phyloP scores from a whole-genome alignment of 306 rosid genomes.

The Chamaecrista fasciculata region DNA sequence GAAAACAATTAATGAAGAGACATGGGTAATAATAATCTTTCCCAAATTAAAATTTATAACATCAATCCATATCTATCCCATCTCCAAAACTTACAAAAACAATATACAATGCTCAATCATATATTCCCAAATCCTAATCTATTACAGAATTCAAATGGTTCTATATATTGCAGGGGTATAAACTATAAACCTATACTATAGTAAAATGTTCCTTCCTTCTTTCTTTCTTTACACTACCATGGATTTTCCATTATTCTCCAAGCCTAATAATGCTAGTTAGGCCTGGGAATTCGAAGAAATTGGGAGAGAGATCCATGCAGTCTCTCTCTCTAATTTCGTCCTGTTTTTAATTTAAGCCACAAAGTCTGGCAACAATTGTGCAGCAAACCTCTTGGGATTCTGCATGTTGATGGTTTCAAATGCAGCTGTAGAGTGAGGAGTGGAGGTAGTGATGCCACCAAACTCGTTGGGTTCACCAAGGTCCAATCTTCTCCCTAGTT shows the following conservation, averaged over 20 bases:
- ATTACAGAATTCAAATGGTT: constrained; percentile 72
- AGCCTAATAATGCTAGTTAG: not conserved
- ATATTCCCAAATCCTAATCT: constrained; percentile 73
- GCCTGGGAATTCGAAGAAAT: constrained; percentile 42
- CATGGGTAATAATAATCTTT: constrained; percentile 68
- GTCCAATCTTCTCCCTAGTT: constrained; percentile 72
- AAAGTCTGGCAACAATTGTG: constrained; percentile 90
- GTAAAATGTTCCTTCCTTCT: constrained; percentile 50
- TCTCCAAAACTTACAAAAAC: constrained; percentile 72
- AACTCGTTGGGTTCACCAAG: constrained; percentile 68
- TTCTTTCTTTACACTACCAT: constrained; percentile 84
- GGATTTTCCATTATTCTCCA: constrained; percentile 45
- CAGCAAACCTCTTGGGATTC: constrained; percentile 89
- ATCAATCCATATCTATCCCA: constrained; percentile 77
- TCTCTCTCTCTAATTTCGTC: constrained; percentile 22
- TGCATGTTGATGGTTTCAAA: constrained; percentile 81
- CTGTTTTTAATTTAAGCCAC: constrained; percentile 55
- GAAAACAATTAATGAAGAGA: constrained; percentile 63
- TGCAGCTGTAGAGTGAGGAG: constrained; percentile 77
- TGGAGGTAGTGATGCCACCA: constrained; percentile 63
- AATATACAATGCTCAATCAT: constrained; percentile 95
- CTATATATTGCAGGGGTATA: constrained; percentile 68
- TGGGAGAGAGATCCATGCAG: constrained; percentile 29
- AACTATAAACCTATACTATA: constrained; percentile 80
- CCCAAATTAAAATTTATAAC: constrained; percentile 59